phyloP scores from a whole-genome alignment of 2,329 filamentous ascomycete genomes.

The Ustilaginoidea virens region DNA sequence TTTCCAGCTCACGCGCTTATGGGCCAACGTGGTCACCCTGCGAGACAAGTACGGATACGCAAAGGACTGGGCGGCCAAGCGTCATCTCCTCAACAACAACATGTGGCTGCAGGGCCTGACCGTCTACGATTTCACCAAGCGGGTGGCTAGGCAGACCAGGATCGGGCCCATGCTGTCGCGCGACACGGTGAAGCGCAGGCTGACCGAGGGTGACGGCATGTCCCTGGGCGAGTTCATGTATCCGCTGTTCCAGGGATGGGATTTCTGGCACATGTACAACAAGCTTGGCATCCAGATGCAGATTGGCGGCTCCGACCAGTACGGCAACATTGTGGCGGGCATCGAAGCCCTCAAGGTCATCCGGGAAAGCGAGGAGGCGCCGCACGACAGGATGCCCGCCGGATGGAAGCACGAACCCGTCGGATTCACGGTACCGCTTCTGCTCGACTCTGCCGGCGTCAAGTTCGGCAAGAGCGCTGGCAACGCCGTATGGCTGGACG shows the following conservation, averaged over 20 bases:
- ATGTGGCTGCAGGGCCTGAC: conserved; percentile 63
- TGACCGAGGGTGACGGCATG: conserved; percentile 82
- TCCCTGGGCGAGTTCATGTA: conserved; percentile 89
- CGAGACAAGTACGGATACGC: conserved; percentile 50
- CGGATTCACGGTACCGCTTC: conserved; percentile 79
- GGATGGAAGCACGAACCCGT: conserved; percentile 44
- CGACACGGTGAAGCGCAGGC: conserved; percentile 78
- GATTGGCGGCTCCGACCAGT: conserved; percentile 91
- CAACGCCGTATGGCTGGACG: conserved; percentile 87
- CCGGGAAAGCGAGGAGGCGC: conserved; percentile 38
- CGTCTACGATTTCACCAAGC: conserved; percentile 59
- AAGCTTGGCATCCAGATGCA: conserved; percentile 61
- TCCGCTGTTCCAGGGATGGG: conserved; percentile 86
- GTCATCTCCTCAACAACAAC: conserved; percentile 64
- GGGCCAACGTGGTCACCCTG: conserved; percentile 54
- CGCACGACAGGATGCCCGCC: conserved; percentile 20
- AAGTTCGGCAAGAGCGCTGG: conserved; percentile 94
- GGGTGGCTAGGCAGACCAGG: conserved; percentile 58
- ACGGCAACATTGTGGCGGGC: conserved; percentile 85
- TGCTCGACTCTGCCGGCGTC: conserved; percentile 70
- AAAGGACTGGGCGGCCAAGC: conserved; percentile 48
- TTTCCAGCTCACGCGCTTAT: conserved; percentile 56
- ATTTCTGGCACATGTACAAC: conserved; percentile 79
- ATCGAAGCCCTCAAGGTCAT: conserved; percentile 73
- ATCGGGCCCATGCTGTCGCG: conserved; percentile 77